Evolutionary conservation across 1,139 yeast species (phyloP).

Genomic region (Geotrichum citri-aurantii): DNA sequence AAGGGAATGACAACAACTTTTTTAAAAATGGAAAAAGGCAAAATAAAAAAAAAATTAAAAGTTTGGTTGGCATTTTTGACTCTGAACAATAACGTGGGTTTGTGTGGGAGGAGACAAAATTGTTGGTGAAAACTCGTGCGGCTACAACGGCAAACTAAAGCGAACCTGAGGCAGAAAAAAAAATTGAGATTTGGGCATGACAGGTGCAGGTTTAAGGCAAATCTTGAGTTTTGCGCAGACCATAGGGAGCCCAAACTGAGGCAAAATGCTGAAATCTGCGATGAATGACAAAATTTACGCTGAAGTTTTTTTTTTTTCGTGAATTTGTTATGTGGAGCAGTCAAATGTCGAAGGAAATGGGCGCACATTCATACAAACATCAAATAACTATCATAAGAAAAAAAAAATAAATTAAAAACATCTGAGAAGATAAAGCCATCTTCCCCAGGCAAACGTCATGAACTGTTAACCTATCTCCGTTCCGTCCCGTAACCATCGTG

Average conservation of each 20-base stretch:
- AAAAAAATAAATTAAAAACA: not conserved
- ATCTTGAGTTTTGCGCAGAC: not conserved
- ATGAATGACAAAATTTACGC: not conserved
- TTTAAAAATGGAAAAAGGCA: not conserved
- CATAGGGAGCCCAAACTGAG: not conserved
- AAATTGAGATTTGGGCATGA: too few relatives aligned
- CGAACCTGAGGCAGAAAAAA: not conserved
- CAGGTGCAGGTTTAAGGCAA: not conserved
- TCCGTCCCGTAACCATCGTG: not conserved
- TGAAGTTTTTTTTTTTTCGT: not conserved
- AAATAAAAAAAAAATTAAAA: too few relatives aligned
- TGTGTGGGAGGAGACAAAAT: too few relatives aligned
- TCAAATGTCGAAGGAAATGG: too few relatives aligned
- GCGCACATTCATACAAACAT: too few relatives aligned
- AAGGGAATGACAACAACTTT: not conserved
- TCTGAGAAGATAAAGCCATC: too few relatives aligned
- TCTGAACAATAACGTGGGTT: not conserved
- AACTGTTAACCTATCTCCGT: too few relatives aligned
- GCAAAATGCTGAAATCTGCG: not conserved
- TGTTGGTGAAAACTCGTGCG: not conserved
- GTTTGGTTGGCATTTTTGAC: not conserved
- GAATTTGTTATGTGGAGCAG: too few relatives aligned
- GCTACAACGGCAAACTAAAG: not conserved
- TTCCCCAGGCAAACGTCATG: not conserved
- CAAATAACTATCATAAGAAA: not conserved